Evolutionary conservation across 371 early-diverging fungal species (phyloP), one percentile per base, ranked within the genome.

Genomic region (Circinella minor): DNA sequence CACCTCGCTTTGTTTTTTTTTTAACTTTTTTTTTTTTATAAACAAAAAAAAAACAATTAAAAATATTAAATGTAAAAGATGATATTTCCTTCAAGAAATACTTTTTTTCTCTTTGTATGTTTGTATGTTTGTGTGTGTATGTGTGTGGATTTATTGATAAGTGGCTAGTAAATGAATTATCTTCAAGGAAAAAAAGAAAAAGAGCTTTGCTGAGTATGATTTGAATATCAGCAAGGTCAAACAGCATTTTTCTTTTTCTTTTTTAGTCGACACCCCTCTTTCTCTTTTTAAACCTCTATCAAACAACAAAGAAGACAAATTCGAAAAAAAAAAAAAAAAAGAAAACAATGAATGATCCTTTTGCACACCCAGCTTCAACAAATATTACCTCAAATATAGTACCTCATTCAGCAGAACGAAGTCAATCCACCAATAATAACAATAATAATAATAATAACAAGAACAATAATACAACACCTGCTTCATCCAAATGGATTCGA

Each of bases 401-500:
- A 57, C 57, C 57, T 27, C 57, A 14, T 51, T 51, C 51, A 51
- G 15, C 51, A 27, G 57, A 57, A 34, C 20, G 57, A 18, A 57
- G 36, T 34, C 57, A 18, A n/a, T n/a, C 57, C 27, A 27, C 27
- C 2, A 27, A 27, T 27, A 27, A 27, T 27, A 27, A 27, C 27
- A 2, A 27, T 27, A 27, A 27, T 27, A 27, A 43, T 6, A 57
- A 18, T 9, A 57, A 57, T 34, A 11, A n/a, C n/a, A n/a, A n/a
- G 39, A 39, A 43, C 14, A 57, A 18, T 9, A 57, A 57, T 34
- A 11, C 27, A 57, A 1, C 57, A 7, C 51, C 64, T 59, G 37
- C 66, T 34, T 18, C 67, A 46, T 48, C 67, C 47, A 67, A 67
- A 60, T 67, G 67, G 67, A 39, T 67, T 46, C 67, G 39, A 47